phyloP scores from a whole-genome alignment of 2,329 filamentous ascomycete species.

The Truncatella angustata region DNA sequence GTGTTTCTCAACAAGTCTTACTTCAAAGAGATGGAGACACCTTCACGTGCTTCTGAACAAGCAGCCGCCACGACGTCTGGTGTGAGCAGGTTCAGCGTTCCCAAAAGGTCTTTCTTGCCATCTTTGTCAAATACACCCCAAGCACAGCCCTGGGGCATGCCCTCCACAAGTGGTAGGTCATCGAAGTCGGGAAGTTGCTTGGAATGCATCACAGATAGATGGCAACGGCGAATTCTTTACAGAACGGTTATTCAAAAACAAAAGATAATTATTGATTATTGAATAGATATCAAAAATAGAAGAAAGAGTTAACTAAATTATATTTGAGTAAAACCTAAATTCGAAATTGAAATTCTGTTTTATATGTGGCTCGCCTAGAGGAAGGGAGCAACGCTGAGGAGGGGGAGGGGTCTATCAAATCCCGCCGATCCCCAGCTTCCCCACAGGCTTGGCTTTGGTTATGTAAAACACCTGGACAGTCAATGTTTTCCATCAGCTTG shows the following conservation, averaged over 20 bases:
- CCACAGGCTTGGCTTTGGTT: too few relatives aligned
- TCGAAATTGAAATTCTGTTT: too few relatives aligned
- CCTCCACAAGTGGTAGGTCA: conserved; percentile 37
- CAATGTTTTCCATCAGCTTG: too few relatives aligned
- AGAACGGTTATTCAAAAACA: background rate
- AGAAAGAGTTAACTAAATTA: too few relatives aligned
- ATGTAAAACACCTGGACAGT: too few relatives aligned
- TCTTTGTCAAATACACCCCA: conserved; percentile 53
- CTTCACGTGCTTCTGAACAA: conserved; percentile 41
- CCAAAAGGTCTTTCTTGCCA: conserved; percentile 47
- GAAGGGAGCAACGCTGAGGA: too few relatives aligned
- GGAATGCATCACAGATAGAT: conserved; percentile 16
- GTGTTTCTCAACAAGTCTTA: conserved; percentile 23
- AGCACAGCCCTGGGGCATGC: conserved; percentile 46
- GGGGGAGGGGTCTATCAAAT: too few relatives aligned
- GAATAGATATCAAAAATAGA: too few relatives aligned
- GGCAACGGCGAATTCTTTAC: too few relatives aligned
- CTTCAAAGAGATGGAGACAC: conserved; percentile 53
- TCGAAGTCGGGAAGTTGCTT: conserved; percentile 42
- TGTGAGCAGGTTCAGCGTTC: conserved; percentile 53
- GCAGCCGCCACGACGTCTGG: conserved; percentile 41
- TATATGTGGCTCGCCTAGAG: too few relatives aligned
- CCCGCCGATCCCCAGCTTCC: too few relatives aligned
- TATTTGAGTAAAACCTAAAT: too few relatives aligned
- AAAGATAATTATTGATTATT: background rate